Percentiles rank a stretch among this genome's conserved stretches.
Evolutionary conservation across 169 alveolate genomes (phyloP).

Genomic region (Cryptosporidium parvum): DNA sequence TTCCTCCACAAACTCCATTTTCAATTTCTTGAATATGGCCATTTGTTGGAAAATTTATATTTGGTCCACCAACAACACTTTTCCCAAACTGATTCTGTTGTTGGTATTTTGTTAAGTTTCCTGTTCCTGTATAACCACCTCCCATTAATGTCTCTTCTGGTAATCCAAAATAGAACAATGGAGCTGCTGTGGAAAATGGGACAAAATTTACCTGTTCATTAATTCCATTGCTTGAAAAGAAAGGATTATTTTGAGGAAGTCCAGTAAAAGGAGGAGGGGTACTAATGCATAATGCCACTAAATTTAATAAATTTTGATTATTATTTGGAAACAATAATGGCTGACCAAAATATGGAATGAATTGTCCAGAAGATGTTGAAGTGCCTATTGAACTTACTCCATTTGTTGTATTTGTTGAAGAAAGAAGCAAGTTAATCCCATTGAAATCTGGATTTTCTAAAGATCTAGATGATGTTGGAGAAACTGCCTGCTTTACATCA

Average conservation of each 20-base stretch:
- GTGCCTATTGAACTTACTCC: neutral
- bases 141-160: slow-evolving; percentile 35
- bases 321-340: slow-evolving; percentile 39
- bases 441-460: slow-evolving; percentile 46
- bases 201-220: slow-evolving; percentile 62
- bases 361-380: slow-evolving; percentile 8
- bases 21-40: neutral
- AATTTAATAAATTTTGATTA: slow-evolving; percentile 29
- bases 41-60: neutral
- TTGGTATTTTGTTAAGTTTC: neutral
- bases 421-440: slow-evolving; percentile 18
- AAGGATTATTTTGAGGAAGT: slow-evolving; percentile 59
- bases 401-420: slow-evolving; percentile 23
- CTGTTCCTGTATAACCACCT: neutral
- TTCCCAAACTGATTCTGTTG: neutral
- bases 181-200: slow-evolving; percentile 44
- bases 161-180: slow-evolving; percentile 48
- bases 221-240: slow-evolving; percentile 53
- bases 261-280: slow-evolving; percentile 58
- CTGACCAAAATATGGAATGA: slow-evolving; percentile 40
- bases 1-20: neutral
- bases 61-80: neutral
- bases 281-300: slow-evolving; percentile 53
- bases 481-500: slow-evolving; percentile 63
- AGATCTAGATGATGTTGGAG: slow-evolving; percentile 62